Conservation (phyloP, 2,329 filamentous ascomycete genomes). For the Coleophoma eucalyptorum region DNA sequence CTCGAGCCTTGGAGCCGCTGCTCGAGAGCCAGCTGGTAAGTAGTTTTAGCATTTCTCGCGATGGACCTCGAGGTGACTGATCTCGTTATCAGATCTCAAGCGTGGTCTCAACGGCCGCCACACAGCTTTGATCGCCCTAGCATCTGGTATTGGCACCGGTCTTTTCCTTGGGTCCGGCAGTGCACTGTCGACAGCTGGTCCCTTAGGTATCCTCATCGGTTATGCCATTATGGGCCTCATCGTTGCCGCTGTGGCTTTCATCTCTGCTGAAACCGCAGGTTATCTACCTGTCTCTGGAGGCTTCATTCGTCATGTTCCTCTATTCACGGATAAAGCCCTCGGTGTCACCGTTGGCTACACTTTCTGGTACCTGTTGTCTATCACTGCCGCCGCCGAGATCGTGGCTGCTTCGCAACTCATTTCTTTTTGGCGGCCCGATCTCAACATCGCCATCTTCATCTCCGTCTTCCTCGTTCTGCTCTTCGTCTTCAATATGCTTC, state of each 20-base stretch:
- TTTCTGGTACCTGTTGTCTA: slow-evolving; percentile 14
- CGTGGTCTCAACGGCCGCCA: slow-evolving; percentile 32
- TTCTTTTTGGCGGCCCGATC: slow-evolving; percentile 56
- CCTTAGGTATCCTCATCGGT: slow-evolving; percentile 34
- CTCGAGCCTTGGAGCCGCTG: background rate
- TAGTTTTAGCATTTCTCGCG: background rate
- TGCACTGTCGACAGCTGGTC: slow-evolving; percentile 36
- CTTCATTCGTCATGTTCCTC: background rate
- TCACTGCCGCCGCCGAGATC: slow-evolving; percentile 56
- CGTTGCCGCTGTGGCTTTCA: slow-evolving; percentile 40
- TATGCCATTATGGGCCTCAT: slow-evolving; percentile 41
- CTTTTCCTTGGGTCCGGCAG: slow-evolving; percentile 40
- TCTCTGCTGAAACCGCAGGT: slow-evolving; percentile 33
- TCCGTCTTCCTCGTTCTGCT: slow-evolving; percentile 51
- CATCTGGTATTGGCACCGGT: slow-evolving; percentile 39
- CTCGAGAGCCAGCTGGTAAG: background rate
- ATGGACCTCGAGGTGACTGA: background rate
- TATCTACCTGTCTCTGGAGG: slow-evolving; percentile 32
- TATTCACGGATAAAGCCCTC: slow-evolving; percentile 1
- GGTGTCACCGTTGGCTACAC: slow-evolving; percentile 2
- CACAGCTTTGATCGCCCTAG: slow-evolving; percentile 36
- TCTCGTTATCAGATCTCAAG: background rate
- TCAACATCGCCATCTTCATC: slow-evolving; percentile 58
- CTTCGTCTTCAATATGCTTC: slow-evolving; percentile 26
- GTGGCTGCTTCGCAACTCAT: slow-evolving; percentile 57